These are phyloP conservation scores for Carex kokanica DNA, from an alignment of 176 grass and related monocot species.

Conservation along the genomic window DNA sequence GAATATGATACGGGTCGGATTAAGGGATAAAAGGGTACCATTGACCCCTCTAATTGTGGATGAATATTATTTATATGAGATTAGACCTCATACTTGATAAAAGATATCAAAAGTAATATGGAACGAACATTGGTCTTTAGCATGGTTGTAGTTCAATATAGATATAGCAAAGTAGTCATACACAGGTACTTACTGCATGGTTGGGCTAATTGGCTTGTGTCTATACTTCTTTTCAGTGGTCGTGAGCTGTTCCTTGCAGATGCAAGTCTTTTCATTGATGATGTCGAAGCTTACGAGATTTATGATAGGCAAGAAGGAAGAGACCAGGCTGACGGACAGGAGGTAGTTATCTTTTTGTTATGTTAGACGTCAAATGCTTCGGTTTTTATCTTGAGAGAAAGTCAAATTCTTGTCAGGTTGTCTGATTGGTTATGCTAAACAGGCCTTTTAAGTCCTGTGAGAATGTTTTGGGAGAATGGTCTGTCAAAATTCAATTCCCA, in stretches of 20 bases:
- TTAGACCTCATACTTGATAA: background rate
- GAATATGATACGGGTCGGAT: too few relatives aligned
- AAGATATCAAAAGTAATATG: background rate
- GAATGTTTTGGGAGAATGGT: background rate
- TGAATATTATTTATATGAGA: background rate
- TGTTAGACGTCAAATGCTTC: background rate
- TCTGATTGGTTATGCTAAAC: background rate
- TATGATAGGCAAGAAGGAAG: conserved; percentile 71
- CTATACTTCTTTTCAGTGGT: conserved; percentile 64
- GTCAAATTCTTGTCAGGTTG: background rate
- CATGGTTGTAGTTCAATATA: background rate
- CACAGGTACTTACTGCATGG: background rate
- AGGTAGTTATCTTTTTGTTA: conserved; percentile 40
- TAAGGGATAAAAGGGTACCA: too few relatives aligned
- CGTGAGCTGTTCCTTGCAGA: conserved; percentile 93
- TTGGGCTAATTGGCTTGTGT: background rate
- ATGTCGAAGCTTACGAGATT: conserved; percentile 92
- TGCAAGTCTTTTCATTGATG: conserved; percentile 92
- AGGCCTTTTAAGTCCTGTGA: background rate
- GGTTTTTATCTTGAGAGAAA: conserved; percentile 7
- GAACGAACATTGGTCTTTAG: background rate
- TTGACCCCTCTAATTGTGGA: background rate
- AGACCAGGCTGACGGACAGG: conserved; percentile 35
- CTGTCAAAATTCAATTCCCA: background rate
- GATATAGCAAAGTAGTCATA: background rate